Conservation (phyloP, 2,329 filamentous ascomycete genomes). For the Aspergillus candidus region DNA sequence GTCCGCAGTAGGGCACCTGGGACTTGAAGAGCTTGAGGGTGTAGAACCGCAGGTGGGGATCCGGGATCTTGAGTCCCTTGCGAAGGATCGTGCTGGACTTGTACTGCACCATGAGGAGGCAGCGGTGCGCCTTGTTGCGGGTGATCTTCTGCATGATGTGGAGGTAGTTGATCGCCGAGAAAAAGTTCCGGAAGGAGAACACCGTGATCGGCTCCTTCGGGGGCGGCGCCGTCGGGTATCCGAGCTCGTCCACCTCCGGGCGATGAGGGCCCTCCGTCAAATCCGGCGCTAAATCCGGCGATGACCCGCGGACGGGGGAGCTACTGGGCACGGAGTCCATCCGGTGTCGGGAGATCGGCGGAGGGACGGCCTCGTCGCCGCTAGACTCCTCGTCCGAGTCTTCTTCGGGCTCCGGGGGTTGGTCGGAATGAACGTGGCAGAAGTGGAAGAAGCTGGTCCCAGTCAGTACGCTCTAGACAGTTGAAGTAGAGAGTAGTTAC, state of each 20-base stretch:
- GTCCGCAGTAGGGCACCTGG: slow-evolving; percentile 94
- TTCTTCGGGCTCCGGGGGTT: slow-evolving; percentile 38
- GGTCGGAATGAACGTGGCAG: slow-evolving; percentile 67
- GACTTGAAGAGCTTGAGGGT: slow-evolving; percentile 98
- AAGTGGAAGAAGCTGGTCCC: slow-evolving; percentile 75
- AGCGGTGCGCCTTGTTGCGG: slow-evolving; percentile 90
- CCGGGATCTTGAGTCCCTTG: slow-evolving; percentile 84
- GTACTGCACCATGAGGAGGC: slow-evolving; percentile 88
- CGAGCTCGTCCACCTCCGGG: slow-evolving; percentile 75
- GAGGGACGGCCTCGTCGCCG: slow-evolving; percentile 73
- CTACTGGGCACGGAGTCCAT: slow-evolving; percentile 26
- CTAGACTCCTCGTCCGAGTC: slow-evolving; percentile 33
- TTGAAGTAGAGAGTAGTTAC: slow-evolving; percentile 40
- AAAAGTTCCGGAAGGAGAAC: slow-evolving; percentile 92
- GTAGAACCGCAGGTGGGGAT: slow-evolving; percentile 81
- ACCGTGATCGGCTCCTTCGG: slow-evolving; percentile 70
- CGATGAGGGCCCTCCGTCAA: slow-evolving; percentile 28
- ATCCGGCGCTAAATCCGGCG: slow-evolving; percentile 20
- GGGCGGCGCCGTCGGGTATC: slow-evolving; percentile 65
- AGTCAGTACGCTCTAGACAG: slow-evolving; percentile 8
- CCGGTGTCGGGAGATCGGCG: slow-evolving; percentile 65
- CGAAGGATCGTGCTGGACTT: slow-evolving; percentile 89
- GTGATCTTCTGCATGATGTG: slow-evolving; percentile 97
- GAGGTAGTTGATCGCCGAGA: slow-evolving; percentile 88
- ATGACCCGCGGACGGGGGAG: slow-evolving; percentile 20